Evolutionary conservation across 345 rosid genomes (phyloP).

Genomic region (Hibiscus mutabilis): DNA sequence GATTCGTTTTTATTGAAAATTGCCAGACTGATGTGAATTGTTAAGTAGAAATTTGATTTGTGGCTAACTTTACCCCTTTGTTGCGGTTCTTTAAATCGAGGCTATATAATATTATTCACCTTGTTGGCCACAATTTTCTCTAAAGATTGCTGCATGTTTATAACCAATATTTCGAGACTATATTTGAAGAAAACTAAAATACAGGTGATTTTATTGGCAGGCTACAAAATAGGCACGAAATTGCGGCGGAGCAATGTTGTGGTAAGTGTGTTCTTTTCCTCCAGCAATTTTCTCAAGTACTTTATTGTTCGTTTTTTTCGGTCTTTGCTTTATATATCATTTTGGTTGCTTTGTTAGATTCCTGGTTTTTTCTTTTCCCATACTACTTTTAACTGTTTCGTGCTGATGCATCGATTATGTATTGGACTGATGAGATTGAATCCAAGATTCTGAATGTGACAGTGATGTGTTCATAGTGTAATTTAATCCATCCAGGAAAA

Average conservation of each 20-base stretch:
- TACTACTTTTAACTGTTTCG: not conserved
- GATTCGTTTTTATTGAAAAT: not conserved
- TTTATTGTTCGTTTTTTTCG: not conserved
- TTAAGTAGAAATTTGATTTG: not conserved
- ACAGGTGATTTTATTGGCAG: not conserved
- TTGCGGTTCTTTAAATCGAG: not conserved
- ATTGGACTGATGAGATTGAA: not conserved
- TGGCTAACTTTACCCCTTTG: not conserved
- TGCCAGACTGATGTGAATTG: not conserved
- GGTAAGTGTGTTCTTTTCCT: not conserved
- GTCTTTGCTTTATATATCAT: not conserved
- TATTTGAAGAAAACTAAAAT: slow-evolving; percentile 4
- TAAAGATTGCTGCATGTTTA: not conserved
- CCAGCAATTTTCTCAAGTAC: not conserved
- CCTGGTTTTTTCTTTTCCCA: not conserved
- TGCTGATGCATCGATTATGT: not conserved
- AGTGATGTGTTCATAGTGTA: not conserved
- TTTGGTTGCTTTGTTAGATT: not conserved
- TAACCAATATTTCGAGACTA: not conserved
- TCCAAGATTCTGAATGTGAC: not conserved
- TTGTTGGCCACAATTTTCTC: not conserved
- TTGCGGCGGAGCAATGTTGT: not conserved
- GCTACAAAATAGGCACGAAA: not conserved
- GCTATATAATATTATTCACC: not conserved
- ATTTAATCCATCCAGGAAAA: not conserved